phyloP scores from a whole-genome alignment of 1,139 yeast species.

The Geotrichum australiense region DNA sequence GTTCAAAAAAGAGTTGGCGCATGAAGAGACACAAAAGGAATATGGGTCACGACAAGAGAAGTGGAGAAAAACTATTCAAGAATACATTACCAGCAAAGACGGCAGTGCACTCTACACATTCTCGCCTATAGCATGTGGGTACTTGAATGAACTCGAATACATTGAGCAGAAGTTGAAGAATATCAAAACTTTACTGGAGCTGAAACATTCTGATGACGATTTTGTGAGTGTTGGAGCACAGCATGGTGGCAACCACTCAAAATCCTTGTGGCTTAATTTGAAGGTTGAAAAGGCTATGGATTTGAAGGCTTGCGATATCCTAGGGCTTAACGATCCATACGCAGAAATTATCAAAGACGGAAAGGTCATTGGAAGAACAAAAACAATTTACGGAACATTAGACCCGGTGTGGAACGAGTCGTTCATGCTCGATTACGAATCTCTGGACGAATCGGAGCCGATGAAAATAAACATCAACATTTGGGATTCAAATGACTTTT shows the following conservation, averaged over 20 bases:
- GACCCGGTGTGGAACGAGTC: conserved; percentile 77
- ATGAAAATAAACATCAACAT: conserved; percentile 42
- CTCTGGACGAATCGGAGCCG: conserved; percentile 55
- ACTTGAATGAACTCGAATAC: conserved; percentile 61
- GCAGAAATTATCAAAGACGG: conserved; percentile 57
- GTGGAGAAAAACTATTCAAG: conserved; percentile 39
- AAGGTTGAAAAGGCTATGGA: conserved; percentile 52
- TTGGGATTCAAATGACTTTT: conserved; percentile 58
- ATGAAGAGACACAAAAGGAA: conserved; percentile 34
- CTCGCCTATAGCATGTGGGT: conserved; percentile 58
- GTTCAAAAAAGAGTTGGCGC: conserved; percentile 41
- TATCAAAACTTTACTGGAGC: conserved; percentile 59
- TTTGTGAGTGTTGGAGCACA: conserved; percentile 32
- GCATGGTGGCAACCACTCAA: conserved; percentile 28
- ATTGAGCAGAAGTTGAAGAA: conserved; percentile 51
- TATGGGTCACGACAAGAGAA: conserved; percentile 32
- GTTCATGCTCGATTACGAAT: conserved; percentile 51
- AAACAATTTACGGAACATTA: conserved; percentile 69
- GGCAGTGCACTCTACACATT: conserved; percentile 54
- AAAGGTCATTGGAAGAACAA: conserved; percentile 55
- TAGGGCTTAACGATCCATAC: conserved; percentile 86
- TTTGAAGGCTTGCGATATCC: conserved; percentile 67
- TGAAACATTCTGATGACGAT: conserved; percentile 46
- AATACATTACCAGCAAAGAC: conserved; percentile 37
- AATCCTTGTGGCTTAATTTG: conserved; percentile 44